Evolutionary conservation across 495 filamentous ascomycete genomes (phyloP), one percentile per base, ranked within the genome.

Genomic region (Penicillium arizonense): DNA sequence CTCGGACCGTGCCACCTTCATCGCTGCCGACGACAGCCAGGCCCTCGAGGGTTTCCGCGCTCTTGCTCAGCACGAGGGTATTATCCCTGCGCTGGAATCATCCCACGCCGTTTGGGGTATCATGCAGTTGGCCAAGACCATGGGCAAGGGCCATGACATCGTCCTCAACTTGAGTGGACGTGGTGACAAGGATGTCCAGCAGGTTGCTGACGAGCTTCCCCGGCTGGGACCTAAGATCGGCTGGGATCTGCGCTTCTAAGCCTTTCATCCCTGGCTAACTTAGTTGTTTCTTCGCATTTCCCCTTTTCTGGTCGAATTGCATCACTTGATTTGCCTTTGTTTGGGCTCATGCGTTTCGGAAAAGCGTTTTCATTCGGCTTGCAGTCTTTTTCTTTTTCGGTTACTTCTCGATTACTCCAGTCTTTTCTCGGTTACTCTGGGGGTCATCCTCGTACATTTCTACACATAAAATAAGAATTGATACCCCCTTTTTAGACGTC

Each of bases 121-220:
- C 18, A 73, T 97, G 47, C 82, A 97, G 65, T 72, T 97, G 24
- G 95, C 94, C 33, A 97, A 92, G 83, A 86, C 84, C 53, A 91
- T 97, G 91, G 75, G 80, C 36, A 87, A 88, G 78, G 93, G 83
- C 24, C 72, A 96, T 72, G 88, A 97, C 68, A 76, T 98, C 16
- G 93, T 98, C n/a, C 89, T 98, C 34, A 97, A 93, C 72, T 65
- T 98, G 24, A 90, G 86, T 62, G 94, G 94, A 13, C 79, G 94
- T 58, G 94, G 94, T 34, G 94, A 98, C 65, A 98, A 98, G 81
- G 94, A 98, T 69, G 94, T 98, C 35, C 91, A 97, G 83, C 95
- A 89, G 64, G 93, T 98, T 35, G 94, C 94, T 3, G 94, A 98
- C 53, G 90, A 96, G 71, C 73, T 98, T 58, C 94, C 94, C 20